Base-by-base conservation (phyloP, 2,329 filamentous ascomycete genomes). In the Verticillium zaregamsianum region DNA sequence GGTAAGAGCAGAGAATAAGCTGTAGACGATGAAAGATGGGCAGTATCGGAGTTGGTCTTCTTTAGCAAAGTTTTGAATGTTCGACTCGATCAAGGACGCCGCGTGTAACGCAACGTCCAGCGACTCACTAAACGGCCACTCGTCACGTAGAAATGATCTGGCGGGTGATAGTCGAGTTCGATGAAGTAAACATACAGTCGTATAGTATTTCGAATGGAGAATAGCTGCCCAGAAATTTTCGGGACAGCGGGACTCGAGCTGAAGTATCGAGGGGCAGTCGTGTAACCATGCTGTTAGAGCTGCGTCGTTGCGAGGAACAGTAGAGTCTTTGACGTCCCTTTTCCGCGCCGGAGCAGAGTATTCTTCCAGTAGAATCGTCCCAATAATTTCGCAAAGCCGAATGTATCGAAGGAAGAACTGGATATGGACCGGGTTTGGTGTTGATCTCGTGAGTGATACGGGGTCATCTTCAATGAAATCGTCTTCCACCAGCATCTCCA, bases 371-470 rank as follows among this genome's bases (percentile, higher is more conserved):
- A 99, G 81, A 1, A 99, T 95, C 9, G 98, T 79, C 0, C 95
- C 94, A 93, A 98, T 98, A 71, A 99, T 98, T 75, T 99, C 95
- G 74, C 93, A 97, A 11, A 99, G 83, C 76, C 97, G 97, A 72
- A 98, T 94, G 70, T 98, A 97, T 76, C 98, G 94, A 67, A 99
- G 82, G 77, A 98, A 99, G 77, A 98, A 99, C 63, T 97, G 93
- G n/a, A 97, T 91, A 70, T 98, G 94, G 5, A 95, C 84, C 0
- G 90, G 87, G 67, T 98, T 91, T 2, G 92, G 89, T 0, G 88
- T 85, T 67, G 89, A 95, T 65, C 96, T 92, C 62, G 89, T 88
- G 5, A 83, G 80, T 23, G 83, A 82, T 64, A 94, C 92, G 3
- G 86, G 80, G 65, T 98, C 94, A 67, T 97, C 94, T 72, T 99